These are phyloP conservation scores for Bertia moriformis DNA, from an alignment of 2,329 filamentous ascomycete species.

Conservation along the genomic window DNA sequence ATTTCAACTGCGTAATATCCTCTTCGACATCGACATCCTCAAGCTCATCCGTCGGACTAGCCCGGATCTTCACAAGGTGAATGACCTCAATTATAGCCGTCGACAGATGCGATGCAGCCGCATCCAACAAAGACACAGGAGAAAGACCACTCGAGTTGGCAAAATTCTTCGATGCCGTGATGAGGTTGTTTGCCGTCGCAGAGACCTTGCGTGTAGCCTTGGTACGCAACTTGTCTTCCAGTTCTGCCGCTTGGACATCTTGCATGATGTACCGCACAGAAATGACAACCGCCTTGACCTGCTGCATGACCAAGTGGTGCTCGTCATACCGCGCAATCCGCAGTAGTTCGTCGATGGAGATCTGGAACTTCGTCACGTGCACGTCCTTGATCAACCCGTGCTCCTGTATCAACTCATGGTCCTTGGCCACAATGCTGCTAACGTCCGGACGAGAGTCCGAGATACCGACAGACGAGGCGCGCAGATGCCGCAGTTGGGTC, in stretches of 20 bases:
- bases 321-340: slow-evolving; percentile 44
- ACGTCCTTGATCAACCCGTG: slow-evolving; percentile 54
- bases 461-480: slow-evolving; percentile 49
- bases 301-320: slow-evolving; percentile 40
- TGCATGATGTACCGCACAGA: slow-evolving; percentile 48
- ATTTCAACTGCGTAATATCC: slow-evolving; percentile 27
- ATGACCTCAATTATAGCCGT: slow-evolving; percentile 55
- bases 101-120: slow-evolving; percentile 58
- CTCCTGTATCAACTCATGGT: slow-evolving; percentile 27
- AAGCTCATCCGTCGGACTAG: slow-evolving; percentile 40
- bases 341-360: slow-evolving; percentile 59
- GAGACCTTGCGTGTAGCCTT: slow-evolving; percentile 50
- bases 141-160: slow-evolving; percentile 47
- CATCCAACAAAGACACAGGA: slow-evolving; percentile 57
- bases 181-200: slow-evolving; percentile 59
- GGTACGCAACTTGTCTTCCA: slow-evolving; percentile 22
- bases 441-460: slow-evolving; percentile 35
- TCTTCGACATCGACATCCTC: slow-evolving; percentile 15
- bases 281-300: slow-evolving; percentile 50
- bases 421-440: slow-evolving; percentile 25
- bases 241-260: slow-evolving; percentile 33
- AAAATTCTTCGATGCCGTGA: slow-evolving; percentile 60
- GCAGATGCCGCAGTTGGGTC: slow-evolving; percentile 47
- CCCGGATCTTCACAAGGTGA: slow-evolving; percentile 49
- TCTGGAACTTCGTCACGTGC: slow-evolving; percentile 58